Base-by-base conservation (phyloP, 306 rosid genomes). In the Pterocarpus santalinus region DNA sequence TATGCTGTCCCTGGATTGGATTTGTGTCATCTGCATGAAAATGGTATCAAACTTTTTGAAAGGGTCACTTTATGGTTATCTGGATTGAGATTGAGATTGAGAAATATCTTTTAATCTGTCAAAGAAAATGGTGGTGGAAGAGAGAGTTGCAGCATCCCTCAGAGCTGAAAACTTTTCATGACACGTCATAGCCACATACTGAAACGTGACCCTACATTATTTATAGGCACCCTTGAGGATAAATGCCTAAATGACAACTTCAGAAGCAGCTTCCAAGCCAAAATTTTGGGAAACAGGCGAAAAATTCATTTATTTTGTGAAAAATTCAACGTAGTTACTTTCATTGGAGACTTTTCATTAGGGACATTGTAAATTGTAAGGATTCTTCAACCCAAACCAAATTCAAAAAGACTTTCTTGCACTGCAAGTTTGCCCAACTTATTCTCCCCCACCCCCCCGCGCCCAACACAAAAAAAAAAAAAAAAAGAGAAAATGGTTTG, bases 121-220 rank as follows among this genome's bases (percentile, higher is more conserved):
- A 32, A 62, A 22, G 28, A 69, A 53, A 52, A 39, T 39, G 44
- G 44, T 70, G 73, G 36, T 56, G 9, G 52, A 43, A 11, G 57
- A 51, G 71, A 66, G 8, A 2, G 33, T 66, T 64, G 75, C 38
- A 32, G 60, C 60, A 32, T 32, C 49, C 28, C 14, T 57, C 16
- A 12, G 43, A 76, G 16, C 8, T 41, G 2, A 69, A 79, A 44
- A 36, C 43, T 60, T 65, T n/a, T 47, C 9, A 72, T 7, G 80
- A 56, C 80, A 86, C 57, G 72, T 86, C 80, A 61, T 13, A 41
- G 46, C 60, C 81, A 62, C 78, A 68, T 49, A 75, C 41, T 61
- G 35, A 57, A 84, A 66, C 73, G 51, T 44, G 56, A 28, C 3
- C 3, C 44, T 13, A 10, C 49, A 22, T 16, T 39, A 4, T 34